These are phyloP conservation scores for Pleoardoris graminearum DNA, from an alignment of 2,329 filamentous ascomycete species.

Conservation along the genomic window DNA sequence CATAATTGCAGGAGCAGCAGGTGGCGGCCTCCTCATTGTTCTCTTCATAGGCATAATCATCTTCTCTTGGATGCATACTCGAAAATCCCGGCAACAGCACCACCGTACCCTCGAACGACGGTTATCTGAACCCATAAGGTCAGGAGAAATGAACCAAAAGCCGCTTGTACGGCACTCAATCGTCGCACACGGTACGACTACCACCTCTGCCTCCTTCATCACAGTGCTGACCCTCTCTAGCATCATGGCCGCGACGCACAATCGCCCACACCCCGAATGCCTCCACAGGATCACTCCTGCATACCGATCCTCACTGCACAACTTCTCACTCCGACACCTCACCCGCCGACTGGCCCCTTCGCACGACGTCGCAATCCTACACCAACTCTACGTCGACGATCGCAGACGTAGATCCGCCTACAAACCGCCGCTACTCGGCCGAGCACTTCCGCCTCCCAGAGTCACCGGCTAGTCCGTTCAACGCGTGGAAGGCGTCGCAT, in stretches of 20 bases:
- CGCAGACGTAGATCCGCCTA: background rate
- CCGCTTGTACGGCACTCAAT: background rate
- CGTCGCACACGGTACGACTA: background rate
- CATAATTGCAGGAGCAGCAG: conserved; percentile 4
- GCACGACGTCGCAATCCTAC: background rate
- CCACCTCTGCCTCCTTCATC: background rate
- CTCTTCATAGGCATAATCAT: conserved; percentile 1
- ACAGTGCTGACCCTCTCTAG: background rate
- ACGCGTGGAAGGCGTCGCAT: background rate
- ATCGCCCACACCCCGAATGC: too few relatives aligned
- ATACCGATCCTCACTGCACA: background rate
- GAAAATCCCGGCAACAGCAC: conserved; percentile 2
- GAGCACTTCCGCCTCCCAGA: conserved; percentile 1
- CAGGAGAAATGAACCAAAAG: background rate
- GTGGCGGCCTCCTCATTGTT: background rate
- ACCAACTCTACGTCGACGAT: background rate
- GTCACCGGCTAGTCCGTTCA: background rate
- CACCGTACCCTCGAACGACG: background rate
- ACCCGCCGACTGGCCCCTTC: background rate
- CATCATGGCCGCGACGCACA: too few relatives aligned
- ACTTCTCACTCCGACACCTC: background rate
- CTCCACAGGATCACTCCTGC: background rate
- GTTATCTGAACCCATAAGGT: background rate
- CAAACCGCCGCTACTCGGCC: background rate
- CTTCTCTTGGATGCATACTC: background rate